Evolutionary conservation across 2,329 filamentous ascomycete genomes (phyloP).

Genomic region (Trichoderma hamatum): DNA sequence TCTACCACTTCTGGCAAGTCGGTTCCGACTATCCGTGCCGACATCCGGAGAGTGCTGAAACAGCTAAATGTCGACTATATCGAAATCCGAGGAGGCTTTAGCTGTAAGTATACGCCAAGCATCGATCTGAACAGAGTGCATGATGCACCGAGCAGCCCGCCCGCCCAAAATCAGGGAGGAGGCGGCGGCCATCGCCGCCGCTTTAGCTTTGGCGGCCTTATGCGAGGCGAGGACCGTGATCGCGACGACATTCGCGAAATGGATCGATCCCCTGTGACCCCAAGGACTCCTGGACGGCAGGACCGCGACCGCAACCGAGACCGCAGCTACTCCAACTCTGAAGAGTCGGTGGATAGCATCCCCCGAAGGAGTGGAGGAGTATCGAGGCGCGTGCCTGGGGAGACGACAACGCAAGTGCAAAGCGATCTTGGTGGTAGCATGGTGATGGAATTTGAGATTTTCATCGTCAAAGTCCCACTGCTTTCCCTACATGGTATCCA

Average conservation of each 20-base stretch:
- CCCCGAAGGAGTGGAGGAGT: conserved; percentile 55
- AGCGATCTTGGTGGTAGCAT: conserved; percentile 84
- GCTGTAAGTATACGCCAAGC: conserved; percentile 83
- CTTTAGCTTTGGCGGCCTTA: conserved; percentile 78
- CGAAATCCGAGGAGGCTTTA: conserved; percentile 93
- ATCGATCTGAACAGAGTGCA: conserved; percentile 79
- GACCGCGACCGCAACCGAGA: conserved; percentile 53
- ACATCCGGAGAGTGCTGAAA: conserved; percentile 87
- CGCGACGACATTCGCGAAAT: conserved; percentile 72
- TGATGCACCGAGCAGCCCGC: conserved; percentile 64
- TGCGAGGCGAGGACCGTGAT: conserved; percentile 61
- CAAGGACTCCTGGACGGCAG: conserved; percentile 49
- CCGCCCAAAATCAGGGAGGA: conserved; percentile 54
- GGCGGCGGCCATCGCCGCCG: conserved; percentile 63
- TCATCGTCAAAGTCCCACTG: conserved; percentile 95
- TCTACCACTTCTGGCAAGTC: conserved; percentile 95
- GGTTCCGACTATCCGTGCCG: conserved; percentile 78
- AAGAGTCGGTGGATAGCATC: conserved; percentile 78
- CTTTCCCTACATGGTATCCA: conserved; percentile 93
- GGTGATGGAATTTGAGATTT: conserved; percentile 88
- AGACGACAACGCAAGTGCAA: conserved; percentile 90
- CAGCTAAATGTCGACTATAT: conserved; percentile 87
- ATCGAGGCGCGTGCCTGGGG: conserved; percentile 69
- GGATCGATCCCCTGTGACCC: conserved; percentile 45
- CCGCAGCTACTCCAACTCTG: conserved; percentile 82